Percentiles rank a stretch among this genome's conserved stretches.
These are phyloP conservation scores for Rhizoctonia solani DNA, from an alignment of 1,284 basidiomycete genomes.

Conservation along the genomic window DNA sequence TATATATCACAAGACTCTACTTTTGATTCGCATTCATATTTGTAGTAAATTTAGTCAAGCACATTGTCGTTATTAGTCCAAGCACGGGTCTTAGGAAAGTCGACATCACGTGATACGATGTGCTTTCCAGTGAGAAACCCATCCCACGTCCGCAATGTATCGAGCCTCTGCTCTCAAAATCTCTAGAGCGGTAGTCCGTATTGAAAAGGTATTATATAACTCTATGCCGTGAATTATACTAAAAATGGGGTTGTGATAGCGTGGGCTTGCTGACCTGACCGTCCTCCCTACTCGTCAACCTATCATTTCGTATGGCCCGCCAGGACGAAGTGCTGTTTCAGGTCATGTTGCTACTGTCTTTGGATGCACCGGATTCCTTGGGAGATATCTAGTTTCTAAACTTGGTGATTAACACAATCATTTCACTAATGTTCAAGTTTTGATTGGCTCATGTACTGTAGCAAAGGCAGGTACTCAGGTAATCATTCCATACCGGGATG, in stretches of 20 bases:
- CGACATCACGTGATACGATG: constrained; percentile 10
- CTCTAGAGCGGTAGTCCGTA: constrained; percentile 18
- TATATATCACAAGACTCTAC: background rate
- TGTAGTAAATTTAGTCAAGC: background rate
- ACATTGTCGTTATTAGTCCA: background rate
- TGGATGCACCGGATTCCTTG: constrained; percentile 94
- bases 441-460: constrained; percentile 43
- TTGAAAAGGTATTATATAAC: constrained; percentile 20
- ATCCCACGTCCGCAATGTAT: constrained; percentile 24
- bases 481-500: constrained; percentile 93
- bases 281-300: constrained; percentile 52
- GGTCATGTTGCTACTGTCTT: constrained; percentile 96
- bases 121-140: constrained; percentile 16
- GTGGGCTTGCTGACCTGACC: constrained; percentile 34
- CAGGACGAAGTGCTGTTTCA: constrained; percentile 84
- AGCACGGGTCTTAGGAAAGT: background rate
- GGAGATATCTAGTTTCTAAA: constrained; percentile 92
- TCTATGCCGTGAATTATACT: no score
- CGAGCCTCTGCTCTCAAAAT: constrained; percentile 21
- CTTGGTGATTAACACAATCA: constrained; percentile 61
- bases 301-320: constrained; percentile 72
- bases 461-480: constrained; percentile 94
- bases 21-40: background rate
- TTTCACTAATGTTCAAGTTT: constrained; percentile 13
- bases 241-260: background rate